phyloP scores from a whole-genome alignment of 2,329 filamentous ascomycete species.

The Nigrospora oryzae region DNA sequence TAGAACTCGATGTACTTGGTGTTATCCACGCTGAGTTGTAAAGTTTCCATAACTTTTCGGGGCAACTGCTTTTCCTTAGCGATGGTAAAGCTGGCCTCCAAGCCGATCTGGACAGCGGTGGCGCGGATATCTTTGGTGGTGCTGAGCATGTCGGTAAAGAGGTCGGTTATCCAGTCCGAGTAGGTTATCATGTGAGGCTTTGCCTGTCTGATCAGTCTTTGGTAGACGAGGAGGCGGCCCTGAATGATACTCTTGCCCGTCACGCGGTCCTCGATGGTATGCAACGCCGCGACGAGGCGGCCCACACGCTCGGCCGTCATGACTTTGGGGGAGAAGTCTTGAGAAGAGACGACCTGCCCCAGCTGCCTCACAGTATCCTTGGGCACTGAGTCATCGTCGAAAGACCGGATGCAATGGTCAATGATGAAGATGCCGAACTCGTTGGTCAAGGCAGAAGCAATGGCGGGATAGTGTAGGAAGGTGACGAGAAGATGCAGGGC shows the following conservation, averaged over 20 bases:
- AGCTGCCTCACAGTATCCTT: slow-evolving; percentile 75
- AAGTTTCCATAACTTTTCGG: slow-evolving; percentile 56
- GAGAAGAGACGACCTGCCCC: slow-evolving; percentile 71
- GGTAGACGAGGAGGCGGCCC: slow-evolving; percentile 71
- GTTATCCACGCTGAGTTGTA: slow-evolving; percentile 49
- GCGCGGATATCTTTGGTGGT: slow-evolving; percentile 66
- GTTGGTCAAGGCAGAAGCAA: slow-evolving; percentile 60
- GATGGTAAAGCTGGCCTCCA: slow-evolving; percentile 60
- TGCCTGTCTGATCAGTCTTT: slow-evolving; percentile 64
- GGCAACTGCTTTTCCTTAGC: slow-evolving; percentile 62
- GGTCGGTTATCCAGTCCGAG: slow-evolving; percentile 71
- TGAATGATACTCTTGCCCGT: slow-evolving; percentile 75
- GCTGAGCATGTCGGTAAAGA: slow-evolving; percentile 77
- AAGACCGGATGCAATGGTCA: slow-evolving; percentile 68
- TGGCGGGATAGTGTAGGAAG: slow-evolving; percentile 66
- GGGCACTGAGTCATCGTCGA: slow-evolving; percentile 59
- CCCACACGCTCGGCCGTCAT: slow-evolving; percentile 66
- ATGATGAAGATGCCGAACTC: slow-evolving; percentile 76
- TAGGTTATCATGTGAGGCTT: slow-evolving; percentile 62
- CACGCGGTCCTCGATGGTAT: slow-evolving; percentile 63
- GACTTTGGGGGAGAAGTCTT: slow-evolving; percentile 67
- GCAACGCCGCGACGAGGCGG: slow-evolving; percentile 61
- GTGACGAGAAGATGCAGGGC: slow-evolving; percentile 70
- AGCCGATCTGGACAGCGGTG: slow-evolving; percentile 66
- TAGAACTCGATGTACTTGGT: slow-evolving; percentile 63